Conservation (phyloP, 1,139 yeast genomes). For the Kurtzmaniella quercitrusa region DNA sequence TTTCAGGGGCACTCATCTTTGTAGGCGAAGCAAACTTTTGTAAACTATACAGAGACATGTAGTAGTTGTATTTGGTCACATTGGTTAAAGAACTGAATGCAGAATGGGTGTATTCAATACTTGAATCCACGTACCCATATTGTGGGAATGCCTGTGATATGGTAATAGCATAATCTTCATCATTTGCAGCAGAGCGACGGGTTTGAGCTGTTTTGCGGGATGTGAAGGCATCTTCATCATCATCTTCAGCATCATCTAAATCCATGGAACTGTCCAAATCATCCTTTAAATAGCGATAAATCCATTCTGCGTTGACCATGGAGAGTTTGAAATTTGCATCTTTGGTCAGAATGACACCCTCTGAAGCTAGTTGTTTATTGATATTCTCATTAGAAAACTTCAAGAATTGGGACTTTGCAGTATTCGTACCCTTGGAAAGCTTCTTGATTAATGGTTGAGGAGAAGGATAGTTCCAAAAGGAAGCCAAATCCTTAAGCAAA, state of each 20-base stretch:
- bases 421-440: constrained; percentile 20
- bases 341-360: constrained; percentile 16
- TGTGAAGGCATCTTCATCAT: constrained; percentile 7
- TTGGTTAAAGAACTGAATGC: constrained; percentile 34
- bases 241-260: constrained; percentile 5
- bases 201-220: constrained; percentile 1
- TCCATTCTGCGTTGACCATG: constrained; percentile 22
- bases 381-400: constrained; percentile 16
- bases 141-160: constrained; percentile 41
- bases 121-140: constrained; percentile 28
- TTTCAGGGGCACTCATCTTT: constrained; percentile 27
- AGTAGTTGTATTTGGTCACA: constrained; percentile 33
- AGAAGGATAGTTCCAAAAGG: constrained; percentile 40
- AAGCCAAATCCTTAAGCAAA: constrained; percentile 25
- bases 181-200: constrained; percentile 3
- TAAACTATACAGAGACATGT: constrained; percentile 20
- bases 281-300: constrained; percentile 16
- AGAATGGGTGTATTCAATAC: constrained; percentile 29
- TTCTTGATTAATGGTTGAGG: constrained; percentile 36
- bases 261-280: constrained; percentile 2
- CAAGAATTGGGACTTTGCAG: constrained; percentile 18
- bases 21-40: constrained; percentile 23
- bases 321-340: constrained; percentile 21
- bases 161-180: constrained; percentile 25
- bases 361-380: constrained; percentile 20